Percentiles rank a stretch among this genome's conserved stretches.
phyloP scores from a whole-genome alignment of 495 filamentous ascomycete species.

The Tuber aestivum region DNA sequence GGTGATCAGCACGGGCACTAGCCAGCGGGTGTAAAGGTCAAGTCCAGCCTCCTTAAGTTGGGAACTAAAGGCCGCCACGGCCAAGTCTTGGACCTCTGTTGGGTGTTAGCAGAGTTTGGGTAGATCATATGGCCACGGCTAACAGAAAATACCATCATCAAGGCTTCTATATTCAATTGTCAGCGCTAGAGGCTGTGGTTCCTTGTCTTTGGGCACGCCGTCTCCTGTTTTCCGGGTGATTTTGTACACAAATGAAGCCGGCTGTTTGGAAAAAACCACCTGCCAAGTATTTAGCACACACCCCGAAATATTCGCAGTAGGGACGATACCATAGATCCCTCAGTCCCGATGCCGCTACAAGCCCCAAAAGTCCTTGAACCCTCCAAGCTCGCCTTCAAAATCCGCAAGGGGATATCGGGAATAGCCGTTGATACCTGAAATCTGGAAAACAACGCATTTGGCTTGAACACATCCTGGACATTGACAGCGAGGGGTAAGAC shows the following conservation, averaged over 20 bases:
- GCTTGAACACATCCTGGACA: constrained; percentile 92
- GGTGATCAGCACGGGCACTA: constrained; percentile 50
- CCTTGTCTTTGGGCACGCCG: constrained; percentile 41
- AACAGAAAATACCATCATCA: constrained; percentile 52
- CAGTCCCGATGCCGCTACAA: constrained; percentile 51
- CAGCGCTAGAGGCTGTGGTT: constrained; percentile 57
- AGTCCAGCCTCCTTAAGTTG: constrained; percentile 47
- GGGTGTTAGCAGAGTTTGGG: constrained; percentile 7
- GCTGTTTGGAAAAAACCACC: constrained; percentile 71
- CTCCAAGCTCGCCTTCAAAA: constrained; percentile 64
- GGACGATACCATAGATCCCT: constrained; percentile 46
- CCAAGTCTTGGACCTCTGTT: constrained; percentile 51
- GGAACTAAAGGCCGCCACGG: constrained; percentile 44
- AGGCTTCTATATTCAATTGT: constrained; percentile 72
- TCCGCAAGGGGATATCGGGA: constrained; percentile 60
- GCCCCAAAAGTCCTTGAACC: constrained; percentile 65
- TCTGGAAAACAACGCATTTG: constrained; percentile 70
- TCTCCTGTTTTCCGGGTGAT: constrained; percentile 51
- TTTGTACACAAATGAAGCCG: constrained; percentile 76
- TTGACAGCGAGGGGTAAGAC: constrained; percentile 83
- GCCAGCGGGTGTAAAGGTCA: constrained; percentile 47
- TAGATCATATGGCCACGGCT: constrained; percentile 7
- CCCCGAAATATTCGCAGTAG: not conserved
- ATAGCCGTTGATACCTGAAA: constrained; percentile 81
- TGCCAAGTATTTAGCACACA: constrained; percentile 33